Conservation (phyloP, 805 yeast species). For the Candida peoriensis region DNA sequence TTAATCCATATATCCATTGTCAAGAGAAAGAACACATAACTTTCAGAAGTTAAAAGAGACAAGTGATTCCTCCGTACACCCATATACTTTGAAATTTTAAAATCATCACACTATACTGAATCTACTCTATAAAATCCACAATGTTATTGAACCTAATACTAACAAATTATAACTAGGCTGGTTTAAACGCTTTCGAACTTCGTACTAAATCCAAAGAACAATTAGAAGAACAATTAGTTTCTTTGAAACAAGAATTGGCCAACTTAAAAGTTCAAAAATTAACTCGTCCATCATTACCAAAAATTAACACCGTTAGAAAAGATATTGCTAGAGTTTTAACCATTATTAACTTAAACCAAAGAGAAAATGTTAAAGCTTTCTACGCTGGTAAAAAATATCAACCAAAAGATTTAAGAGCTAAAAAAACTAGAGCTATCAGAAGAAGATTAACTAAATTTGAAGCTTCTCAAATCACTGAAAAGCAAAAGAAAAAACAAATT, state of each 20-base stretch:
- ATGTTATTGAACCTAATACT: slow-evolving; percentile 11
- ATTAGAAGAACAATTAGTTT: slow-evolving; percentile 90
- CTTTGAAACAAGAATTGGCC: slow-evolving; percentile 95
- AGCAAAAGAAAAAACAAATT: slow-evolving; percentile 84
- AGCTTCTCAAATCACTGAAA: slow-evolving; percentile 74
- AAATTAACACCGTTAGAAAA: slow-evolving; percentile 96
- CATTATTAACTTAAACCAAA: slow-evolving; percentile 92
- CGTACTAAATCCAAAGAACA: slow-evolving; percentile 96
- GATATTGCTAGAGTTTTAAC: slow-evolving; percentile 98
- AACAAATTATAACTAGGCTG: slow-evolving; percentile 50
- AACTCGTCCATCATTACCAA: slow-evolving; percentile 89
- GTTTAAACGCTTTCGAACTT: slow-evolving; percentile 92
- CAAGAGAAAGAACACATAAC: too few species aligned
- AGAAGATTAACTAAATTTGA: slow-evolving; percentile 89
- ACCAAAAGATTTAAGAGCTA: slow-evolving; percentile 98
- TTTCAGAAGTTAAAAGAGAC: too few species aligned
- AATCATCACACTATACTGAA: too few species aligned
- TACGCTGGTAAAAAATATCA: slow-evolving; percentile 92
- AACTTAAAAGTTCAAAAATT: slow-evolving; percentile 93
- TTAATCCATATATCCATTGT: too few species aligned
- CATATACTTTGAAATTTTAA: too few species aligned
- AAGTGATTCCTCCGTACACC: too few species aligned
- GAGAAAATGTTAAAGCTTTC: slow-evolving; percentile 91
- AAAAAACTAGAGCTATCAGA: slow-evolving; percentile 99
- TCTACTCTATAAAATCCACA: too few species aligned